Evolutionary conservation across 768 basidiomycete genomes (phyloP).

Genomic region (Mycena venus): DNA sequence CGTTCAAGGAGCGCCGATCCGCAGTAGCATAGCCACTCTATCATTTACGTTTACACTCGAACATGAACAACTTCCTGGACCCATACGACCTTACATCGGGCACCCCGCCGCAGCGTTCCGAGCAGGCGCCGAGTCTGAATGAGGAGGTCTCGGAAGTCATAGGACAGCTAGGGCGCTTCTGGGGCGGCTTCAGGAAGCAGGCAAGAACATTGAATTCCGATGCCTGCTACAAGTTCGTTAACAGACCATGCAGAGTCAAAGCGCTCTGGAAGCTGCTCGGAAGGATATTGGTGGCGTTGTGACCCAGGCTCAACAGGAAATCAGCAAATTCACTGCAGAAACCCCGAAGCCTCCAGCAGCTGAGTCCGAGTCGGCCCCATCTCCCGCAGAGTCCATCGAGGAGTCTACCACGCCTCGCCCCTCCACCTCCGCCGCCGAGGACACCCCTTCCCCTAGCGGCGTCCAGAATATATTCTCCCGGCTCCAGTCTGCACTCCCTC

Average conservation of each 20-base stretch:
- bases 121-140: slow-evolving; percentile 78
- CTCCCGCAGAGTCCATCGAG: slow-evolving; percentile 36
- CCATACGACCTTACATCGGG: slow-evolving; percentile 71
- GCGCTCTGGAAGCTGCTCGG: slow-evolving; percentile 73
- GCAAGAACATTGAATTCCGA: slow-evolving; percentile 63
- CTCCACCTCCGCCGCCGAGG: slow-evolving; percentile 40
- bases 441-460: slow-evolving; percentile 39
- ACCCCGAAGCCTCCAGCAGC: slow-evolving; percentile 33
- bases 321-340: slow-evolving; percentile 70
- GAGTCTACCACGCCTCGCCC: slow-evolving; percentile 42
- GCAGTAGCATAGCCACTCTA: background rate
- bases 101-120: slow-evolving; percentile 56
- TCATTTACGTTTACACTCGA: background rate
- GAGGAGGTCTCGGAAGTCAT: slow-evolving; percentile 93
- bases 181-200: slow-evolving; percentile 91
- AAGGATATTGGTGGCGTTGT: slow-evolving; percentile 83
- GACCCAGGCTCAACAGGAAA: slow-evolving; percentile 82
- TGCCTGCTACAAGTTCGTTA: background rate
- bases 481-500: slow-evolving; percentile 81
- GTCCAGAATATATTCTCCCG: slow-evolving; percentile 72
- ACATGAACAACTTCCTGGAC: slow-evolving; percentile 80
- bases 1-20: too few species aligned
- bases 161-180: slow-evolving; percentile 87
- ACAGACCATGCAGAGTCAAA: slow-evolving; percentile 70
- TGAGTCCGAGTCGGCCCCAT: slow-evolving; percentile 15